Conservation (phyloP, 139 green algal genomes). For the Tetraselmis chui region DNA sequence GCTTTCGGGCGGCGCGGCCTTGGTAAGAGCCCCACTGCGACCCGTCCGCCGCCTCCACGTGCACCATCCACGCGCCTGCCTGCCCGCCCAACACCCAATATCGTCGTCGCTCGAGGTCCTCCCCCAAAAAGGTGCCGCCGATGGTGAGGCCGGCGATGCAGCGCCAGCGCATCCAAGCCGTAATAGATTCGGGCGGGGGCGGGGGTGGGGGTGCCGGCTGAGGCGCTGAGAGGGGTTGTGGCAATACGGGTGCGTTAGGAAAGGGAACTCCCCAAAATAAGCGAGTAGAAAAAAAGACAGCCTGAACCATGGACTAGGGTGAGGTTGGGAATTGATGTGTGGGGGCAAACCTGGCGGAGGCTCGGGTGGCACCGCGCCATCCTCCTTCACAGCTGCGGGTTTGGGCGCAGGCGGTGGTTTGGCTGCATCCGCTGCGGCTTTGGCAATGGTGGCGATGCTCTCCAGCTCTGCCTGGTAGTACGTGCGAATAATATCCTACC, state of each 20-base stretch:
- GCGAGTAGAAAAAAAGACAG: too few species aligned
- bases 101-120: constrained; percentile 45
- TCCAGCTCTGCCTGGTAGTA: background rate
- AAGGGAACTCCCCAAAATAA: too few species aligned
- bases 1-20: constrained; percentile 10
- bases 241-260: too few species aligned
- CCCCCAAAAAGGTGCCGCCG: constrained; percentile 34
- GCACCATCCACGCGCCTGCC: constrained; percentile 59
- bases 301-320: background rate
- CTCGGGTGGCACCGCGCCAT: background rate
- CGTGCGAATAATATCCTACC: background rate
- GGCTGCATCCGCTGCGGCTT: background rate
- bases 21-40: constrained; percentile 42
- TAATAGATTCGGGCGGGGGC: background rate
- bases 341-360: background rate
- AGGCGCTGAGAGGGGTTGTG: too few species aligned
- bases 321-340: background rate
- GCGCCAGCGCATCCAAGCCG: background rate
- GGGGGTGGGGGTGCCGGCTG: background rate
- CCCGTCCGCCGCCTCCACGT: constrained; percentile 49
- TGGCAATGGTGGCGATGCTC: background rate
- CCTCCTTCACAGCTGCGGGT: background rate
- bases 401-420: background rate
- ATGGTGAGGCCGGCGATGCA: background rate
- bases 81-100: constrained; percentile 76